Percentiles rank a stretch among this genome's conserved stretches.
Evolutionary conservation across 192 early-diverging fungal species (phyloP).

Genomic region (Bifiguratus adelaidae): DNA sequence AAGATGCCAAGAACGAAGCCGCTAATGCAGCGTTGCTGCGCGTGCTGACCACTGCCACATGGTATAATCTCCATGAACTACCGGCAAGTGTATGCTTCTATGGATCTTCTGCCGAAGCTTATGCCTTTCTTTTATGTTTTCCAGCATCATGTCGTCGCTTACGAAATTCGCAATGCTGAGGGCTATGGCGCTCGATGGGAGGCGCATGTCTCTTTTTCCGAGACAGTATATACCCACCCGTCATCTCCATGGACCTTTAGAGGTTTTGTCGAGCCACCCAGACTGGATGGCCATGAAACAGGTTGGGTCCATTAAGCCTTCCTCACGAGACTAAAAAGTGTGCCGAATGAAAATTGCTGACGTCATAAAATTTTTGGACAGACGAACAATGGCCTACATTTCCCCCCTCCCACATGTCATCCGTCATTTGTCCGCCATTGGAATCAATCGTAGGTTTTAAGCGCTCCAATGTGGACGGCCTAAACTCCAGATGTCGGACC

Average conservation of each 20-base stretch:
- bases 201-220: neutral
- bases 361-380: no score
- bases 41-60: conserved; percentile 8
- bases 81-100: neutral
- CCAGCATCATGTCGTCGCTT: conserved; percentile 10
- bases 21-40: conserved; percentile 6
- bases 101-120: neutral
- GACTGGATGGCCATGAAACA: conserved; percentile 7
- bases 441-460: no score
- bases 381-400: no score
- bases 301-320: conserved; percentile 13
- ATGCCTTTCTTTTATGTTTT: neutral
- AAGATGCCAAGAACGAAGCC: conserved; percentile 11
- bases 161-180: conserved; percentile 11
- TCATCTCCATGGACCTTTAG: conserved; percentile 5
- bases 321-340: no score
- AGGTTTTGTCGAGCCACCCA: conserved; percentile 16
- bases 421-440: no score
- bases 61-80: conserved; percentile 13
- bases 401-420: no score
- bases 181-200: conserved; percentile 16
- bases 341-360: no score
- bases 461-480: no score
- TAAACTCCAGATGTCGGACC: no score
- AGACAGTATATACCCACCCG: neutral